These are phyloP conservation scores for Gossypium stocksii DNA, from an alignment of 345 rosid genomes.

Conservation along the genomic window DNA sequence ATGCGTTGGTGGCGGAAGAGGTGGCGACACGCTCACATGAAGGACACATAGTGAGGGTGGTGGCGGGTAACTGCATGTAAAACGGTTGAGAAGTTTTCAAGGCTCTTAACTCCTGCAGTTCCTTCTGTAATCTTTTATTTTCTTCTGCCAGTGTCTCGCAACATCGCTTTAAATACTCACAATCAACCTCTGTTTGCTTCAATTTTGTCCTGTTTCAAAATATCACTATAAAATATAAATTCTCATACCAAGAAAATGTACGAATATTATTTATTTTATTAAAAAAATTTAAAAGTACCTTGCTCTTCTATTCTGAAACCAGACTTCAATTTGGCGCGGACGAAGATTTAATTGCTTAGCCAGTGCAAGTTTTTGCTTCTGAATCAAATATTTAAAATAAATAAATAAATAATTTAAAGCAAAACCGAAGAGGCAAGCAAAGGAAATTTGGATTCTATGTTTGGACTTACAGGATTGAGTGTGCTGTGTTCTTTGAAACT, in stretches of 20 bases:
- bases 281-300: slow-evolving; percentile 36
- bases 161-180: slow-evolving; percentile 85
- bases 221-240: too few species aligned
- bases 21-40: slow-evolving; percentile 93
- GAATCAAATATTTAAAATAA: slow-evolving; percentile 2
- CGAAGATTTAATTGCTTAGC: slow-evolving; percentile 88
- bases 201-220: slow-evolving; percentile 61
- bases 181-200: slow-evolving; percentile 93
- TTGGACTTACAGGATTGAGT: slow-evolving; percentile 72
- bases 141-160: slow-evolving; percentile 89
- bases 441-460: neutral
- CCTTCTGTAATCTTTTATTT: slow-evolving; percentile 84
- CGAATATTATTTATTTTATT: neutral
- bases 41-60: slow-evolving; percentile 99
- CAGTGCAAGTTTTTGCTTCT: slow-evolving; percentile 81
- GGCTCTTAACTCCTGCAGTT: slow-evolving; percentile 75
- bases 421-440: neutral
- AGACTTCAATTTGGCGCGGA: slow-evolving; percentile 93
- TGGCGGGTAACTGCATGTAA: slow-evolving; percentile 96
- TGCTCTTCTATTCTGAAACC: slow-evolving; percentile 98
- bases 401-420: neutral
- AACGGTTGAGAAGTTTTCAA: slow-evolving; percentile 77
- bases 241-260: neutral
- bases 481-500: slow-evolving; percentile 87
- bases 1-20: slow-evolving; percentile 11